phyloP scores from a whole-genome alignment of 805 yeast genomes.

The Lachancea mirantina region DNA sequence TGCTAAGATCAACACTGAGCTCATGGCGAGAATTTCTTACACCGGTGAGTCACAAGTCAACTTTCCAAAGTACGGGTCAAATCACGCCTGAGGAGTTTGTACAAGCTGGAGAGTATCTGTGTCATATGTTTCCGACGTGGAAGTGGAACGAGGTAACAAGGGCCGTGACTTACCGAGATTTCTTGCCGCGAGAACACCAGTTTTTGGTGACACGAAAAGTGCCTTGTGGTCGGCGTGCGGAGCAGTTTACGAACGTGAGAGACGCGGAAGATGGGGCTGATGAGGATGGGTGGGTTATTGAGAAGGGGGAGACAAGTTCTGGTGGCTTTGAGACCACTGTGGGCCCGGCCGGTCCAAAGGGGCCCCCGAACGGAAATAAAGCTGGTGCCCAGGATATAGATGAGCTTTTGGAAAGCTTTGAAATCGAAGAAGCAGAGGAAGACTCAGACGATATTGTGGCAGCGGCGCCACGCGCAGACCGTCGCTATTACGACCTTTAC shows the following conservation, averaged over 20 bases:
- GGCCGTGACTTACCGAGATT: slow-evolving; percentile 36
- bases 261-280: slow-evolving; percentile 33
- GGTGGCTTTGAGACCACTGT: too few relatives aligned
- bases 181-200: slow-evolving; percentile 82
- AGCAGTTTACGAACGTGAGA: slow-evolving; percentile 39
- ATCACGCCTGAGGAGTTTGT: slow-evolving; percentile 95
- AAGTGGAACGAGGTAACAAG: slow-evolving; percentile 64
- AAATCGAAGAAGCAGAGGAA: slow-evolving; percentile 28
- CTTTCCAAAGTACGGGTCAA: slow-evolving; percentile 80
- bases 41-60: slow-evolving; percentile 81
- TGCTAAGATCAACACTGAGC: slow-evolving; percentile 70
- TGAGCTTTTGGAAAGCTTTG: slow-evolving; percentile 24
- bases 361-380: slow-evolving; percentile 16
- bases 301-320: too few relatives aligned
- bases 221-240: slow-evolving; percentile 73
- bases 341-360: too few relatives aligned
- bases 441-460: slow-evolving; percentile 38
- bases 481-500: slow-evolving; percentile 78
- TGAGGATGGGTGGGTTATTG: slow-evolving; percentile 54
- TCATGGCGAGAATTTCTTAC: slow-evolving; percentile 88
- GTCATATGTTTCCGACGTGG: slow-evolving; percentile 94
- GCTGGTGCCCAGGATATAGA: slow-evolving; percentile 14
- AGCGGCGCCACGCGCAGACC: slow-evolving; percentile 37
- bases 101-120: slow-evolving; percentile 87
- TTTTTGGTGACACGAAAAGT: slow-evolving; percentile 83